Conservation (phyloP, 2,329 filamentous ascomycete genomes). For the Rhinocladiella similis region DNA sequence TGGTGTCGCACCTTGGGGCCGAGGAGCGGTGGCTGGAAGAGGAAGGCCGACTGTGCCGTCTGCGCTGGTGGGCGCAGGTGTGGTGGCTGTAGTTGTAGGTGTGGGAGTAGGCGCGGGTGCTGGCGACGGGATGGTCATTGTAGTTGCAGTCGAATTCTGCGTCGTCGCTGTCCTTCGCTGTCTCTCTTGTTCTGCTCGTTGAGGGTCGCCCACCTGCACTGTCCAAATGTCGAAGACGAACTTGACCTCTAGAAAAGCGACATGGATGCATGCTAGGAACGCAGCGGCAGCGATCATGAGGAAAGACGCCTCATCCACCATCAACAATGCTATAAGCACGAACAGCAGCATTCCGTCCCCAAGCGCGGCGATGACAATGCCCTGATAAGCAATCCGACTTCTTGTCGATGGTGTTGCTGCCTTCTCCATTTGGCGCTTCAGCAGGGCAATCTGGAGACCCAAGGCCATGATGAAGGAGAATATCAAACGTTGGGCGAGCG, state of each 20-base stretch:
- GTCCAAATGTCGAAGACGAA: constrained; percentile 69
- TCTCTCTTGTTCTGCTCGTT: constrained; percentile 45
- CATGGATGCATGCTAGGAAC: constrained; percentile 61
- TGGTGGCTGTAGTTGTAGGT: constrained; percentile 1
- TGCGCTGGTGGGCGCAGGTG: constrained; percentile 6
- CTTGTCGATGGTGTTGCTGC: constrained; percentile 64
- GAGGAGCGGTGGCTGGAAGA: constrained; percentile 51
- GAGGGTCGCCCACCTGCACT: constrained; percentile 54
- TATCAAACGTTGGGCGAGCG: constrained; percentile 44
- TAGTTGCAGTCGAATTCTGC: background rate
- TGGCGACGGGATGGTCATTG: background rate
- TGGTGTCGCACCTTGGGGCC: constrained; percentile 51
- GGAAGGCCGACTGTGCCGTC: constrained; percentile 41
- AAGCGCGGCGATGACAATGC: constrained; percentile 60
- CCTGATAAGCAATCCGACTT: constrained; percentile 65
- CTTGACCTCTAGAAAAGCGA: constrained; percentile 63
- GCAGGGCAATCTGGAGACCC: constrained; percentile 55
- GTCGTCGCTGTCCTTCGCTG: constrained; percentile 17
- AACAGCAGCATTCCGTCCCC: constrained; percentile 62
- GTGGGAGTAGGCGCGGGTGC: constrained; percentile 2
- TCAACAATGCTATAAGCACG: constrained; percentile 53
- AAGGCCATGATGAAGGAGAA: constrained; percentile 56
- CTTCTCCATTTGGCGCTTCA: constrained; percentile 64
- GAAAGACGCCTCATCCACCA: constrained; percentile 57
- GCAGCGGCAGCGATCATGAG: constrained; percentile 56